Evolutionary conservation across 2,329 filamentous ascomycete species (phyloP).

Genomic region (Capronia americana): DNA sequence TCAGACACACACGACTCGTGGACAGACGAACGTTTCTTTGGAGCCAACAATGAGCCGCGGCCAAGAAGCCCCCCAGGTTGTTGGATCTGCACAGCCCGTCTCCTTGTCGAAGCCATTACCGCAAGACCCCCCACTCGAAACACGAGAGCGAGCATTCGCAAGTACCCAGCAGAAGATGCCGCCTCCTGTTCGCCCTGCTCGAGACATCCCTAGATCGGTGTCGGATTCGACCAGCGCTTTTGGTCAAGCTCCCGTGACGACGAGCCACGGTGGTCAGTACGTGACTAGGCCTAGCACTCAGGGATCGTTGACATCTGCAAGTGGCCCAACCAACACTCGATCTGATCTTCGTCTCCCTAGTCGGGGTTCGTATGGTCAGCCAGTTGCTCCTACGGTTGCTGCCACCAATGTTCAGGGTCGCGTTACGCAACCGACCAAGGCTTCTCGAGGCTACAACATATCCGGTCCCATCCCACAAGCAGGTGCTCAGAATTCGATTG

Average conservation of each 20-base stretch:
- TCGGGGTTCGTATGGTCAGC: constrained; percentile 84
- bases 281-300: constrained; percentile 76
- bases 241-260: constrained; percentile 47
- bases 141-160: constrained; percentile 30
- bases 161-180: constrained; percentile 51
- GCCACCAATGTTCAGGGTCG: constrained; percentile 88
- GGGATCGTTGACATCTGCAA: constrained; percentile 74
- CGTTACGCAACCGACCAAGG: constrained; percentile 77
- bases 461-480: constrained; percentile 69
- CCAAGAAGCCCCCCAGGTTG: constrained; percentile 48
- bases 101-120: constrained; percentile 61
- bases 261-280: constrained; percentile 37
- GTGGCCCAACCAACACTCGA: constrained; percentile 46
- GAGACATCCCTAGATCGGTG: constrained; percentile 59
- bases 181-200: constrained; percentile 55
- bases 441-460: constrained; percentile 72
- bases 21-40: constrained; percentile 53
- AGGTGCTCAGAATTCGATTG: constrained; percentile 59
- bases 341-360: constrained; percentile 67
- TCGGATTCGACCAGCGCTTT: constrained; percentile 65
- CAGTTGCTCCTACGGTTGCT: constrained; percentile 82
- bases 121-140: constrained; percentile 59
- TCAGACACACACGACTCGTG: constrained; percentile 81
- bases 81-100: constrained; percentile 40
- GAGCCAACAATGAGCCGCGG: constrained; percentile 41